Base-by-base conservation (phyloP, 208 protist species). In the Trypanosoma conorhini region DNA sequence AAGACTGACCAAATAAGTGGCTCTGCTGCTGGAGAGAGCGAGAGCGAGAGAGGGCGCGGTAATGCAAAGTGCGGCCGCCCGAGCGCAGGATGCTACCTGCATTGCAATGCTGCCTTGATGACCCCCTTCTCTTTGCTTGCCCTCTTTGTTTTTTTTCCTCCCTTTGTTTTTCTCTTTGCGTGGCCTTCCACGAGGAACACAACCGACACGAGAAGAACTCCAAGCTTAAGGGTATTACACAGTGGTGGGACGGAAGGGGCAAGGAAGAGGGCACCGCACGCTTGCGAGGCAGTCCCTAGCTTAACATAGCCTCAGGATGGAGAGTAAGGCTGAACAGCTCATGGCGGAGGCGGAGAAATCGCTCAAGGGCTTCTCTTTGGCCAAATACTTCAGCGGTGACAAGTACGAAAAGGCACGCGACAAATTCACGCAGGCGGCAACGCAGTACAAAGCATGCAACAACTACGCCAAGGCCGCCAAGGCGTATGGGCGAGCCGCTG, bases 371-470 rank as follows among this genome's bases (percentile, higher is more conserved):
- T 84, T 79, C 60, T 90, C 78, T 19, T 78, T 86, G 67, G 91
- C 89, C 42, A 84, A 75, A 50, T 84, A 79, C 67, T 62, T 65
- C 21, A 67, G 73, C 44, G 79, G 76, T 54, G 76, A 81, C 50
- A 92, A 94, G 63, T 55, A 61, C 30, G 87, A 93, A 46, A 82
- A 79, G 50, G 88, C 91, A 15, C 88, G 85, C 64, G 89, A 92
- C n/a, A 83, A 80, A 63, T 91, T 93, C 50, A 61, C 87, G 42
- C 82, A 90, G 62, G 91, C 91, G 5, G 83, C 81, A 19, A 91
- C 88, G 66, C 85, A 93, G 70, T 96, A 92, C 79, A 94, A 94
- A 72, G 86, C 87, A 7, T 73, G 71, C 21, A 82, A 79, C 30
- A 82, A 88, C 70, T 94, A 89, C 67, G 31, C 59, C 15, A 93